Evolutionary conservation across 2,329 filamentous ascomycete genomes (phyloP), one percentile per base, ranked within the genome.

Genomic region (Sporothrix globosa): DNA sequence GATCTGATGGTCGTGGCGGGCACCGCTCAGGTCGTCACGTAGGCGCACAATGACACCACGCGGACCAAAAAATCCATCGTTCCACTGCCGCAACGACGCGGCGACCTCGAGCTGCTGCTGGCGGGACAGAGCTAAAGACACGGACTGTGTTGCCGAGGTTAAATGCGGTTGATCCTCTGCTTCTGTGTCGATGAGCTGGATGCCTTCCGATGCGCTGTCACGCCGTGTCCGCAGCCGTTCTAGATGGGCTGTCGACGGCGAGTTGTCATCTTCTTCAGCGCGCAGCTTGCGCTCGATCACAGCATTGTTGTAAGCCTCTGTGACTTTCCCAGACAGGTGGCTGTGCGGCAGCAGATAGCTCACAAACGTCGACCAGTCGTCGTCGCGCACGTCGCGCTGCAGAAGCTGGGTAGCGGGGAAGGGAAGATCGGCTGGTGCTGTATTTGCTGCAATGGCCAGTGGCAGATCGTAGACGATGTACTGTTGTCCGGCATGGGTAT

Each of bases 331-430:
- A 1, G 56, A n/a, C 10, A 61, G 34, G 34, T 53, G 54, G 61
- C 34, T 48, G 17, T 24, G 68, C 84, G 87, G 86, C 27, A 88
- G 76, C 19, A 89, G 76, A 72, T 84, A 84, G 74, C 88, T 88
- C 60, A 86, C 73, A 76, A 89, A 89, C 0, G 86, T 88, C 48
- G 82, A 81, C 87, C 87, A 89, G 75, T 89, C 87, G 74, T 85
- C 82, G 17, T 78, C 74, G 0, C 79, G 82, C 14, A 87, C 80
- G 68, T 86, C 85, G 52, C 81, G 82, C 5, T 73, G 73, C 6
- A 76, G 78, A 75, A 81, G 81, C 44, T 78, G 78, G 11, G 73
- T 67, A 0, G 67, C 70, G 1, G 78, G 80, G 68, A 82, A 85
- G 0, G 84, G 82, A 11, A 87, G 78, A 68, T 84, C 80, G 6